Evolutionary conservation across 2,329 filamentous ascomycete species (phyloP), one percentile per base, ranked within the genome.

Genomic region (Verticillium albo-atrum): DNA sequence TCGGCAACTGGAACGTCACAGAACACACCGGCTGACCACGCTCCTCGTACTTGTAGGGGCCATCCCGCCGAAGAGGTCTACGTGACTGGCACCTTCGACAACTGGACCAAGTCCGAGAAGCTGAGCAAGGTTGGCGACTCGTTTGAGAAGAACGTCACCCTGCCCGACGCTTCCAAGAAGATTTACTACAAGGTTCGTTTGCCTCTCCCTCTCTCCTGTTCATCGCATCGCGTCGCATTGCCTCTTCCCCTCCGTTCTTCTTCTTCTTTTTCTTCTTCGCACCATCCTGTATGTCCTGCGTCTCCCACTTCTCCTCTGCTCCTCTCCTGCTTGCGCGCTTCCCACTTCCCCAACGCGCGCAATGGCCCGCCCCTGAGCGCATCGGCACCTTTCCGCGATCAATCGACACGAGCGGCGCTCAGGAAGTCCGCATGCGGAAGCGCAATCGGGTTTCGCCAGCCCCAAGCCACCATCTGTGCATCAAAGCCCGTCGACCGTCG

Each of bases 41-140:
- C 30, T 55, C 26, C 34, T 50, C 57, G 28, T 56, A 42, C 7
- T n/a, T 70, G 67, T 77, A 97, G 94, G 94, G 86, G 89, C 72
- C 88, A 95, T 74, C 81, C 87, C 68, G 93, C 90, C 72, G 83
- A 88, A 67, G 90, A 96, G 72, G 94, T 98, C 74, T 94, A 89
- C 76, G 95, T 98, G 68, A 98, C 94, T 47, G 95, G 95, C 72
- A 94, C 91, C 64, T 98, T 98, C 73, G 94, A 98, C 77, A 84
- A 91, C 78, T 99, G 95, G 95, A 83, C 84, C 66, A 94, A 95
- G 82, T 92, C 87, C 59, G 85, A 94, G 74, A 85, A 90, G 79
- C 84, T 99, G 60, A 87, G 92, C 54, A 92, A 91, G 78, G 82
- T 86, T 47, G 89, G 84, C 71, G 80, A 86, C 64, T 68, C 82